These are phyloP conservation scores for Scheffersomyces lignosus DNA, from an alignment of 805 yeast species.

Conservation along the genomic window DNA sequence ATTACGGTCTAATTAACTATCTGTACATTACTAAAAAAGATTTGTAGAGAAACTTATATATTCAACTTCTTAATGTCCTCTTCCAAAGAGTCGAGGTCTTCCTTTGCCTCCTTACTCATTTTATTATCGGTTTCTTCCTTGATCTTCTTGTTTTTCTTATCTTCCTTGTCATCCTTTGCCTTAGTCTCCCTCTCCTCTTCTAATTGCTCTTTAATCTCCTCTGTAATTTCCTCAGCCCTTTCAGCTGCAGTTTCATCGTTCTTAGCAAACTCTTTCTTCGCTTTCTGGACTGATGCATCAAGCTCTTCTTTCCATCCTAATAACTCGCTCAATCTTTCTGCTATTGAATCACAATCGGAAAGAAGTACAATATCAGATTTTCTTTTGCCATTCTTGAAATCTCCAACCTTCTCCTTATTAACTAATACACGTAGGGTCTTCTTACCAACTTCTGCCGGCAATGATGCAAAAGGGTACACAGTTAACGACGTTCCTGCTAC, in stretches of 20 bases:
- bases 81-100: conserved; percentile 1
- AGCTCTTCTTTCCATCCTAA: conserved; percentile 65
- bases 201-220: conserved; percentile 7
- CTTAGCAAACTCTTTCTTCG: neutral
- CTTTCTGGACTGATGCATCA: conserved; percentile 1
- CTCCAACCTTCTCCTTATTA: conserved; percentile 79
- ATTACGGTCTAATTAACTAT: neutral
- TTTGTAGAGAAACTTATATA: conserved; percentile 1
- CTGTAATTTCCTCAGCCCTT: conserved; percentile 6
- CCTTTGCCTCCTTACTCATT: no score
- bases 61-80: conserved; percentile 8
- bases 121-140: no score
- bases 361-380: conserved; percentile 59
- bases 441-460: conserved; percentile 65
- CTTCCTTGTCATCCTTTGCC: neutral
- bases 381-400: conserved; percentile 51
- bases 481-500: conserved; percentile 92
- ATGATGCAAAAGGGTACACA: conserved; percentile 85
- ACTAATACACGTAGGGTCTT: conserved; percentile 59
- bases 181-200: neutral
- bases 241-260: conserved; percentile 1
- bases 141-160: neutral
- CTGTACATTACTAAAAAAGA: neutral
- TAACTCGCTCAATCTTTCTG: conserved; percentile 48
- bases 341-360: conserved; percentile 68